phyloP scores from a whole-genome alignment of 768 basidiomycete species.

The Pleurotus djamor region DNA sequence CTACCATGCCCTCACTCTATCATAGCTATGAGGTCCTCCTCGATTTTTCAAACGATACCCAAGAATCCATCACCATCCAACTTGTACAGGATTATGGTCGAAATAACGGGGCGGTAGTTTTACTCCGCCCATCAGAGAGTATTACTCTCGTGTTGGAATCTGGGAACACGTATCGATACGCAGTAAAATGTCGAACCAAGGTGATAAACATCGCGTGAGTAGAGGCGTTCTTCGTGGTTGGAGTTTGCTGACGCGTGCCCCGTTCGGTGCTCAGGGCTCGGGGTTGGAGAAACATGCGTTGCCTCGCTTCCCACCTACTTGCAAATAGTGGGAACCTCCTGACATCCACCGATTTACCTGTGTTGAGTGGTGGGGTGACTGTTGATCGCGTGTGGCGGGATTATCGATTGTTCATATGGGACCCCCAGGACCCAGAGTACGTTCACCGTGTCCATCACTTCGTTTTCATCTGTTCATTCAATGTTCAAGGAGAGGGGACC shows the following conservation, averaged over 20 bases:
- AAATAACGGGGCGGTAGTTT: conserved; percentile 47
- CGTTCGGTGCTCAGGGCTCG: conserved; percentile 40
- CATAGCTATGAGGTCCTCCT: conserved; percentile 65
- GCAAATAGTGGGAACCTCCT: conserved; percentile 28
- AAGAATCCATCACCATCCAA: conserved; percentile 61
- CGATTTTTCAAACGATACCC: conserved; percentile 70
- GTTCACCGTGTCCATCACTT: not conserved
- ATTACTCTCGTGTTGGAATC: conserved; percentile 69
- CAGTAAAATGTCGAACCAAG: conserved; percentile 60
- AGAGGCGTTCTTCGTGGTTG: conserved; percentile 6
- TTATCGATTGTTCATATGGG: conserved; percentile 63
- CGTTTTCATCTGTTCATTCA: not conserved
- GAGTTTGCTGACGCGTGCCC: not conserved
- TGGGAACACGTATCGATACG: conserved; percentile 67
- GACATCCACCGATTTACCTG: conserved; percentile 26
- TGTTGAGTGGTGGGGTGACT: conserved; percentile 49
- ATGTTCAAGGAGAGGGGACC: not conserved
- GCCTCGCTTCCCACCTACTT: conserved; percentile 61
- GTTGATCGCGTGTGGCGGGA: conserved; percentile 71
- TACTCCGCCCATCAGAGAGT: conserved; percentile 61
- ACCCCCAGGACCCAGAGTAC: conserved; percentile 17
- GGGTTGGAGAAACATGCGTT: conserved; percentile 64
- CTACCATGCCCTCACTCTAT: conserved; percentile 55
- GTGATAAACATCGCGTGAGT: conserved; percentile 72
- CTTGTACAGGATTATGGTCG: conserved; percentile 64